Base-by-base conservation (phyloP, 1,139 yeast genomes). In the Nadsonia commutata region DNA sequence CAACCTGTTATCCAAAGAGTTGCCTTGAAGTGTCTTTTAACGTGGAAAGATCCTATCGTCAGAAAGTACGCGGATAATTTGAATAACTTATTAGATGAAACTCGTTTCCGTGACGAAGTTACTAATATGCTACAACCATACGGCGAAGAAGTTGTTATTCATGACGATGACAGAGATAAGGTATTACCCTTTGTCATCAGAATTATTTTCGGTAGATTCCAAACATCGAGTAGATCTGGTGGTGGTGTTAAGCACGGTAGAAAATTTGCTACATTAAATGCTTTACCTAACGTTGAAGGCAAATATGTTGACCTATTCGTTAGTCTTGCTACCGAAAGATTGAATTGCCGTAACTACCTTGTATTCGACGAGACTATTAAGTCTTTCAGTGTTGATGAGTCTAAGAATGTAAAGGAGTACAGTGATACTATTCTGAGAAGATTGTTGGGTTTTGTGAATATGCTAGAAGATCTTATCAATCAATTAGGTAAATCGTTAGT, bases 201-300 rank as follows among this genome's bases (percentile, higher is more conserved):
- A 49, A 80, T 93, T 21, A 64, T 93, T 31, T 90, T 80, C 60
- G 98, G 98, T 4, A 71, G 94, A 50, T 85, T 86, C 8, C 94
- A 84, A 43, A 50, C 53, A n/a, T 54, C 45, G 8, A 44, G 60
- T 17, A 52, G 54, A 39, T 42, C 52, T 2, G 55, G 60, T 23
- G 52, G 80, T 58, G 85, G 85, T 48, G 74, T 78, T 41, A 82
- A 82, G 54, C 72, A 74, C 48, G 78, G 88, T 20, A 72, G 83
- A 52, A 81, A 85, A 52, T 71, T 71, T 56, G 90, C 96, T 2
- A 85, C 86, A 3, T 67, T 90, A 16, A 70, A 80, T 18, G 69
- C 82, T 2, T 62, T 90, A 43, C 82, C 84, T 21, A 78, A 71
- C 49, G 67, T 90, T 43, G 67, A 71, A 18, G 72, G 73, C 18